Evolutionary conservation across 2,329 filamentous ascomycete genomes (phyloP).

Genomic region (Calonectria naviculata): DNA sequence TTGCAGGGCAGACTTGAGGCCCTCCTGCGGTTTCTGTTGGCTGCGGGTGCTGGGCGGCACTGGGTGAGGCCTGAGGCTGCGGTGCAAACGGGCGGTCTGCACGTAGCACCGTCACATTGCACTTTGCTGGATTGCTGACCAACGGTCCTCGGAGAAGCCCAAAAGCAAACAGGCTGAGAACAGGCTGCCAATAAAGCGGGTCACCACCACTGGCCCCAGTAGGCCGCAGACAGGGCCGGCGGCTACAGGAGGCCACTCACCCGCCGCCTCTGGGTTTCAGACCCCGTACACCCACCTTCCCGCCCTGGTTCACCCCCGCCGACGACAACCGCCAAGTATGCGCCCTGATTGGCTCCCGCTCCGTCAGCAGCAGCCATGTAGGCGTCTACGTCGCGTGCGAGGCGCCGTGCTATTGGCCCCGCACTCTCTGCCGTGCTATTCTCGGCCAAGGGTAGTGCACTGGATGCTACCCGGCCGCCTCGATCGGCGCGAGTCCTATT

Average conservation of each 20-base stretch:
- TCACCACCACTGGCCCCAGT: background rate
- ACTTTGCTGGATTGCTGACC: background rate
- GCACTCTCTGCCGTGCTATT: slow-evolving; percentile 9
- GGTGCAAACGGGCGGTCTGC: slow-evolving; percentile 4
- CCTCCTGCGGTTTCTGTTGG: background rate
- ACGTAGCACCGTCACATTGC: background rate
- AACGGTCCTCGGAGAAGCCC: background rate
- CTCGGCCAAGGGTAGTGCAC: background rate
- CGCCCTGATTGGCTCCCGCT: background rate
- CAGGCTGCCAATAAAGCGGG: slow-evolving; percentile 3
- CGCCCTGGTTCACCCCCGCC: background rate
- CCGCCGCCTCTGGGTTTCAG: slow-evolving; percentile 8
- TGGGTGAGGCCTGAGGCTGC: background rate
- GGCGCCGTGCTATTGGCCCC: slow-evolving; percentile 3
- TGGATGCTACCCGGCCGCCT: slow-evolving; percentile 12
- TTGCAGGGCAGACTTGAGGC: background rate
- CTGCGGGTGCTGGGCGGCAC: background rate
- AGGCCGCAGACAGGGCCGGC: slow-evolving; percentile 16
- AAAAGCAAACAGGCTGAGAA: slow-evolving; percentile 10
- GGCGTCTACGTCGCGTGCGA: slow-evolving; percentile 16
- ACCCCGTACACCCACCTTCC: background rate
- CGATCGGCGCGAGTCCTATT: slow-evolving; percentile 1
- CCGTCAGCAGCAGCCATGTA: slow-evolving; percentile 4
- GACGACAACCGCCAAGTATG: background rate
- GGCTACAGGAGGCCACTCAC: slow-evolving; percentile 17